Percentiles rank a stretch among this genome's conserved stretches.
Evolutionary conservation across 139 green algal genomes (phyloP).

Genomic region (Closterium sp.): DNA sequence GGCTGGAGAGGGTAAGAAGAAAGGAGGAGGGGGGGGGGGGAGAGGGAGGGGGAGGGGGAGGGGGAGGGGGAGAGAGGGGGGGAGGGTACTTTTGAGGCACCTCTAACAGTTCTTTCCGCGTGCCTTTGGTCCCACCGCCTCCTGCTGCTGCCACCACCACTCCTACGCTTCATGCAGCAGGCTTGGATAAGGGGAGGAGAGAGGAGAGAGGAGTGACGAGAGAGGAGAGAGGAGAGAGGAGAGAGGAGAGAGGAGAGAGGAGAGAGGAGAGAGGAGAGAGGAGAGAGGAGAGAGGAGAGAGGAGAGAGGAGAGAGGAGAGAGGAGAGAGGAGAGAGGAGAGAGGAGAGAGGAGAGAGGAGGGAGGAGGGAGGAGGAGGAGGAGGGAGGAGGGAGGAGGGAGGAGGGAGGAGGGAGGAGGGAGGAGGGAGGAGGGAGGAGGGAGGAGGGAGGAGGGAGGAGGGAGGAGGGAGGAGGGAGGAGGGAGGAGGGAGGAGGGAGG

Average conservation of each 20-base stretch:
- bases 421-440: neutral
- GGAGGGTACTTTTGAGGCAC: no score
- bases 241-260: neutral
- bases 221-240: neutral
- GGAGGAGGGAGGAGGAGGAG: no score
- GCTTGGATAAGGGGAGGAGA: neutral
- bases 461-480: neutral
- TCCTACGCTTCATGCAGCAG: neutral
- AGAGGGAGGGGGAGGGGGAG: neutral
- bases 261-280: neutral
- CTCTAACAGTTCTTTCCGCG: no score
- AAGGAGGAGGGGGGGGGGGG: neutral
- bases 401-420: neutral
- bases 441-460: neutral
- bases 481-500: neutral
- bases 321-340: neutral
- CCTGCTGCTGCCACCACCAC: neutral
- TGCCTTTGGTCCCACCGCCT: neutral
- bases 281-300: neutral
- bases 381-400: neutral
- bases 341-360: no score
- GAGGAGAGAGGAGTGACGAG: neutral
- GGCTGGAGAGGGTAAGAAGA: neutral
- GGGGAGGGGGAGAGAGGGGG: neutral
- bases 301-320: neutral